These are phyloP conservation scores for Amanita thiersii DNA, from an alignment of 768 basidiomycete genomes.

Conservation along the genomic window DNA sequence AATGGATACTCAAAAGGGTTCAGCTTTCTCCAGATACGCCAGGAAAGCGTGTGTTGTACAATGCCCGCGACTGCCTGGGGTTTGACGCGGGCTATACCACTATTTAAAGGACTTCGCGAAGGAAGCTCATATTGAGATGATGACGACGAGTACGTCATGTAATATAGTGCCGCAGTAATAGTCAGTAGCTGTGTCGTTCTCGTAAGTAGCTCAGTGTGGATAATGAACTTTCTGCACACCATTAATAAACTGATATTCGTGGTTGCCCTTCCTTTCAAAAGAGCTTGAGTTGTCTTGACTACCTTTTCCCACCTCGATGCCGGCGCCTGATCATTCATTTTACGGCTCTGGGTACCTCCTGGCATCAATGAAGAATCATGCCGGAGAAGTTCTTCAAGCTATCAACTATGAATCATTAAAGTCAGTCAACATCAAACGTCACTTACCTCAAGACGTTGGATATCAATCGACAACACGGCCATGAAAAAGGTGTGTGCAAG, in stretches of 20 bases:
- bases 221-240: slow-evolving; percentile 29
- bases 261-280: slow-evolving; percentile 58
- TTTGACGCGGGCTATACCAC: not conserved
- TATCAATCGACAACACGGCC: slow-evolving; percentile 91
- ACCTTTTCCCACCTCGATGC: slow-evolving; percentile 37
- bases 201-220: slow-evolving; percentile 9
- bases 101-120: slow-evolving; percentile 10
- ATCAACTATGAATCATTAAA: slow-evolving; percentile 8
- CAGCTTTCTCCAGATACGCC: slow-evolving; percentile 68
- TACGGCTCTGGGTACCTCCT: slow-evolving; percentile 22
- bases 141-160: slow-evolving; percentile 51
- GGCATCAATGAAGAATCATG: slow-evolving; percentile 58
- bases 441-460: slow-evolving; percentile 81
- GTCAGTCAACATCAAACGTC: slow-evolving; percentile 1
- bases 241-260: slow-evolving; percentile 78
- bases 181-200: slow-evolving; percentile 57
- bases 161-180: slow-evolving; percentile 68
- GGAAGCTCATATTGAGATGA: slow-evolving; percentile 19
- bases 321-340: slow-evolving; percentile 25
- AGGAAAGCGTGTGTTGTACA: slow-evolving; percentile 33
- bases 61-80: slow-evolving; percentile 15
- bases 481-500: slow-evolving; percentile 94
- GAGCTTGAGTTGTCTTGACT: slow-evolving; percentile 29
- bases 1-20: slow-evolving; percentile 61
- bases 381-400: slow-evolving; percentile 82